A percentile compares a stretch with the other conserved stretches of the same genome.
These are phyloP conservation scores for Endocalyx cinctus DNA, from an alignment of 2,329 filamentous ascomycete genomes.

Conservation along the genomic window DNA sequence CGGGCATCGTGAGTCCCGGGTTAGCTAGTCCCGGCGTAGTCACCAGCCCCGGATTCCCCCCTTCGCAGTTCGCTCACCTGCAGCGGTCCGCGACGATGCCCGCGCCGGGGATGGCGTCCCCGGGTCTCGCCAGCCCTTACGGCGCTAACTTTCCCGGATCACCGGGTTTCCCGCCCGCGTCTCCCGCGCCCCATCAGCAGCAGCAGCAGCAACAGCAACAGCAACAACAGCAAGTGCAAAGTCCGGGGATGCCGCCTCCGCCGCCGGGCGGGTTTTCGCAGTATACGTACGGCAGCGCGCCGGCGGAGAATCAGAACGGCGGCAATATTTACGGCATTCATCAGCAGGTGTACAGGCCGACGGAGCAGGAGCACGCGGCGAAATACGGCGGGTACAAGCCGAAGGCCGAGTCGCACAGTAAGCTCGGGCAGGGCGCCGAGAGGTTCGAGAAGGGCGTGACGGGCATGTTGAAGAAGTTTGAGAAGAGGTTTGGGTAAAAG, in stretches of 20 bases:
- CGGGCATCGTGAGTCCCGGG: constrained; percentile 19
- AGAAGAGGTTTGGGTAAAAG: constrained; percentile 66
- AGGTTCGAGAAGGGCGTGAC: constrained; percentile 66
- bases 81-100: constrained; percentile 49
- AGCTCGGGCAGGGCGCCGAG: constrained; percentile 61
- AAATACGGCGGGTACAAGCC: constrained; percentile 34
- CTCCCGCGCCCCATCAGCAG: constrained; percentile 21
- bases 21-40: constrained; percentile 35
- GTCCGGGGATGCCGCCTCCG: constrained; percentile 33
- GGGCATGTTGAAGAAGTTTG: constrained; percentile 71
- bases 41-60: constrained; percentile 37
- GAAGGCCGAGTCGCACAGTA: constrained; percentile 40
- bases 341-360: constrained; percentile 65
- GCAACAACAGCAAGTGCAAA: constrained; percentile 29
- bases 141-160: constrained; percentile 41
- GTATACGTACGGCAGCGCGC: constrained; percentile 37
- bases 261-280: constrained; percentile 54
- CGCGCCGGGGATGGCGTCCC: constrained; percentile 31
- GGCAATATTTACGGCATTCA: constrained; percentile 59
- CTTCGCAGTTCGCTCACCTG: constrained; percentile 39
- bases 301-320: constrained; percentile 6
- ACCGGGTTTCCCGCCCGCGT: constrained; percentile 37
- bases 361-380: constrained; percentile 50
- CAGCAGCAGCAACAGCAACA: constrained; percentile 22
- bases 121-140: constrained; percentile 39